Conservation (phyloP, 768 basidiomycete species). For the Lactarius hatsudake region DNA sequence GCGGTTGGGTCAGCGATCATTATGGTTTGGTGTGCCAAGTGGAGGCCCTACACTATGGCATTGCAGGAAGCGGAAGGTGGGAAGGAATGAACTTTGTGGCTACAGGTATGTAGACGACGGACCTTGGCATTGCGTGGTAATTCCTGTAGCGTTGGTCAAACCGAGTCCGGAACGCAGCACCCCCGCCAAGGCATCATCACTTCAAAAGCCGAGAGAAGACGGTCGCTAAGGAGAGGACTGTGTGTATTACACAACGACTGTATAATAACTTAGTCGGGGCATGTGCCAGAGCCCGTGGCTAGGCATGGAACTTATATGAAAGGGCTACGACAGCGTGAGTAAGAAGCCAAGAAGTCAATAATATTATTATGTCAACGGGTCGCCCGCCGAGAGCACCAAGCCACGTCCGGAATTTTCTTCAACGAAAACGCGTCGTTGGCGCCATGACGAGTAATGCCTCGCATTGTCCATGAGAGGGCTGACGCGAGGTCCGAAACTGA, state of each 20-base stretch:
- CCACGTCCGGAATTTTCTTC: not conserved
- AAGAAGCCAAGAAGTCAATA: not conserved
- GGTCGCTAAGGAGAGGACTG: not conserved
- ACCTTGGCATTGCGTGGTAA: not conserved
- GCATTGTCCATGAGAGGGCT: not conserved
- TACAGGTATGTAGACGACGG: not conserved
- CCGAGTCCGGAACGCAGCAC: not conserved
- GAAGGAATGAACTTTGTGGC: not conserved
- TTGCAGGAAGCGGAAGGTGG: not conserved
- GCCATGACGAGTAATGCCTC: not conserved
- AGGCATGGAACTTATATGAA: not conserved
- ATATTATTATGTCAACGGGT: not conserved
- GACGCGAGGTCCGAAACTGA: not conserved
- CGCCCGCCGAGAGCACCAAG: not conserved
- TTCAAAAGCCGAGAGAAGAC: not conserved
- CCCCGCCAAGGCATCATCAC: not conserved
- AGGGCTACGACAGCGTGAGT: not conserved
- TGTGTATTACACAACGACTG: not conserved
- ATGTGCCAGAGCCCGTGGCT: not conserved
- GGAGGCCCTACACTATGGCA: constrained; percentile 26
- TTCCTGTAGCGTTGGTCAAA: not conserved
- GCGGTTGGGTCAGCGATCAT: constrained; percentile 65
- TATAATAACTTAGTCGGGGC: not conserved
- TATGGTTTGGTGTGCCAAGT: constrained; percentile 52
- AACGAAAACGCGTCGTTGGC: not conserved